Evolutionary conservation across 306 rosid genomes (phyloP).

Genomic region (Cercis canadensis): DNA sequence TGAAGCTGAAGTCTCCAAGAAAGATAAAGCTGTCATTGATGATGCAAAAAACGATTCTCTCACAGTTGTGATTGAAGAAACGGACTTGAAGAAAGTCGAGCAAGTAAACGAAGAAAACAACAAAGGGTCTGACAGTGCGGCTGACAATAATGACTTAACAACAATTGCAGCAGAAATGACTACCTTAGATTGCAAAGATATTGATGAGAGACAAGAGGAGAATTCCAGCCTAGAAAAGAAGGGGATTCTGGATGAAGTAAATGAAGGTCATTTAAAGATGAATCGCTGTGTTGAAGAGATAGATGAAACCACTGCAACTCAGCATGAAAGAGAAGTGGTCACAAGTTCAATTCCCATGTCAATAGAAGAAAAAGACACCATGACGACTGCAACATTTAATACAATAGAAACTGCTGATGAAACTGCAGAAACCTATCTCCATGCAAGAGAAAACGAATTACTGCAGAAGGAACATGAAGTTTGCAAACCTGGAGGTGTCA

Average conservation of each 20-base stretch:
- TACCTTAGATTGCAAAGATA: neutral
- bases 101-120: neutral
- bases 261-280: neutral
- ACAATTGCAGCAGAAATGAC: neutral
- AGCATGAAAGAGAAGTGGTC: slow-evolving; percentile 19
- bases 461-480: slow-evolving; percentile 9
- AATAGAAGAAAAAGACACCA: neutral
- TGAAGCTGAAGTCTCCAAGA: slow-evolving; percentile 3
- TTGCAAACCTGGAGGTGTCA: slow-evolving; percentile 15
- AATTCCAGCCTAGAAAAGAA: neutral
- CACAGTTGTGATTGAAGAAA: slow-evolving; percentile 17
- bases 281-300: neutral
- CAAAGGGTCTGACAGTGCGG: neutral
- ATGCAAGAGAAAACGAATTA: neutral
- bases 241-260: neutral
- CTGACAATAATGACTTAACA: neutral
- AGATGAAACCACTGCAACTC: slow-evolving; percentile 1
- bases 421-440: slow-evolving; percentile 6
- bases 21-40: neutral
- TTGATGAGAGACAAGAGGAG: neutral
- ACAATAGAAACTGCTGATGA: neutral
- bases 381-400: neutral
- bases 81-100: neutral
- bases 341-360: neutral
- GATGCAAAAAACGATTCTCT: slow-evolving; percentile 11